A percentile compares a stretch with the other conserved stretches of the same genome.
phyloP scores from a whole-genome alignment of 352 stramenopile genomes.

The Phytophthora sp. region DNA sequence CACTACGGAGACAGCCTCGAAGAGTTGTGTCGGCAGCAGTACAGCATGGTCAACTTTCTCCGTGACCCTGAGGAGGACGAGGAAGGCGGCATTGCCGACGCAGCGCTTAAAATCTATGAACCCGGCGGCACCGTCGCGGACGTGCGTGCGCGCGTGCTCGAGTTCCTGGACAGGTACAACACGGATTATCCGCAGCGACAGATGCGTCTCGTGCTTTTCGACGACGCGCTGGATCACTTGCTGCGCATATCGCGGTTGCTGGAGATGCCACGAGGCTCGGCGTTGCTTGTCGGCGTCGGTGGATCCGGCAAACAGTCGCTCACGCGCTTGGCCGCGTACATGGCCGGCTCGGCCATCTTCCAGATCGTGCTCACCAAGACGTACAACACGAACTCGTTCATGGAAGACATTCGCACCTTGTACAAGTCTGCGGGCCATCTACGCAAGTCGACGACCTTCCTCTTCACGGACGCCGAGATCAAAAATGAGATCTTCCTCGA shows the following conservation, averaged over 20 bases:
- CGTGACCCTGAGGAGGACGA: constrained; percentile 97
- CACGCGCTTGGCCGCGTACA: constrained; percentile 96
- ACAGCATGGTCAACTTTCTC: constrained; percentile 98
- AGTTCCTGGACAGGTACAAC: constrained; percentile 98
- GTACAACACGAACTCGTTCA: constrained; percentile 97
- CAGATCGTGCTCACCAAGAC: constrained; percentile 99
- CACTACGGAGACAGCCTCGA: constrained; percentile 92
- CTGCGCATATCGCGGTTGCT: constrained; percentile 96
- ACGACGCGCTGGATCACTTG: constrained; percentile 97
- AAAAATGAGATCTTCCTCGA: constrained; percentile 99
- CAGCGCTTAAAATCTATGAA: constrained; percentile 98
- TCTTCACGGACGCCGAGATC: constrained; percentile 99
- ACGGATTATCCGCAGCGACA: constrained; percentile 95
- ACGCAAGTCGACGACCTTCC: constrained; percentile 96
- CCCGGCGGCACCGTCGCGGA: constrained; percentile 93
- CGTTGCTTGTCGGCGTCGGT: constrained; percentile 96
- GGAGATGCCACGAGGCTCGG: constrained; percentile 96
- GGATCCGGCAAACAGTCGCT: constrained; percentile 98
- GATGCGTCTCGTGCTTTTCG: constrained; percentile 98
- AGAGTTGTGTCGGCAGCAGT: constrained; percentile 66
- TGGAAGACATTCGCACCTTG: constrained; percentile 97
- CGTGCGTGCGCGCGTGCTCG: constrained; percentile 91
- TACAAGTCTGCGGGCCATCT: constrained; percentile 98
- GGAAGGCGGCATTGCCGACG: constrained; percentile 93
- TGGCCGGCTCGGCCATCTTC: constrained; percentile 96